Evolutionary conservation across 805 yeast species (phyloP), one percentile per base, ranked within the genome.

Genomic region (Kuraishia borneana): DNA sequence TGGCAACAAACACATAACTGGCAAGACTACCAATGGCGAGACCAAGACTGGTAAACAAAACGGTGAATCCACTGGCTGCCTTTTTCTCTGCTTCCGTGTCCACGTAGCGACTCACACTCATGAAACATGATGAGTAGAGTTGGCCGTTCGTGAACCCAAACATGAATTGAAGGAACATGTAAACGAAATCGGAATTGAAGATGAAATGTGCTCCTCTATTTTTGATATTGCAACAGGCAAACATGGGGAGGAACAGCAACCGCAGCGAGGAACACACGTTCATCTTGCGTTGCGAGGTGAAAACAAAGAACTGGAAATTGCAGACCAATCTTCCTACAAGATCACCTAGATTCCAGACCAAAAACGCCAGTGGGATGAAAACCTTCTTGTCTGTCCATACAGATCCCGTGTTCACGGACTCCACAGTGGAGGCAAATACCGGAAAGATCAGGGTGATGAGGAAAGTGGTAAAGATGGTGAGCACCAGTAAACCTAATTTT

Each of bases 21-120:
- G 76, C 48, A 1, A 85, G 40, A 39, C 95, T 77, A 4, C 98
- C 98, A 2, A 67, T 60, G 0, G 92, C 75, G 33, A 89, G 65
- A 0, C 96, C 96, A 8, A 75, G 49, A 36, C 88, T 76, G 34
- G 88, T 69, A 43, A 84, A 75, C 17, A 88, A 73, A 1, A 85
- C 76, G 30, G 95, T 78, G 51, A 88, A 83, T 3, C 96, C 96
- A 30, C 96, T 96, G 2, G 97, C 95, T 1, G 96, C 95, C 39
- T 83, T 84, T 30, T 39, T 46, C 47, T 84, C 89, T 16, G 68
- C 67, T 22, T 75, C 83, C 1, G 66, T 64, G 21, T 72, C 79
- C 35, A 74, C 60, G 37, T 64, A 68, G 13, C 65, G 60, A 0
- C 82, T 77, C 2, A 85, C 81, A 31, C 67, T 68, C 81, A 84